phyloP scores from a whole-genome alignment of 768 basidiomycete species.

The Rhodotorula diobovata region DNA sequence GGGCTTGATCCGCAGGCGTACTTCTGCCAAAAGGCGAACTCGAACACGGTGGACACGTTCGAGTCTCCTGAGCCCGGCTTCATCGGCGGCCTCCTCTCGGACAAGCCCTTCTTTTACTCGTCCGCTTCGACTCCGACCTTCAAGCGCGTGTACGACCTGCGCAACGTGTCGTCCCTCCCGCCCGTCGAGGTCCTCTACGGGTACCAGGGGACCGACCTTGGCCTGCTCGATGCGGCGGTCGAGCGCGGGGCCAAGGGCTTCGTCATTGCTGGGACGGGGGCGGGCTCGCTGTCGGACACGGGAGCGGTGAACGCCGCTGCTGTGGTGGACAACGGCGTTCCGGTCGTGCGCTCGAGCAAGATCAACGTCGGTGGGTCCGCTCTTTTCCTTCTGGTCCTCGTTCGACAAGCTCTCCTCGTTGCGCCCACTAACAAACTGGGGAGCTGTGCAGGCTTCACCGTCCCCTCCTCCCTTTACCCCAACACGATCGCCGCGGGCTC shows the following conservation, averaged over 20 bases:
- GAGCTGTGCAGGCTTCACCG: constrained; percentile 6
- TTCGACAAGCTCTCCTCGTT: too few relatives aligned
- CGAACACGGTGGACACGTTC: constrained; percentile 45
- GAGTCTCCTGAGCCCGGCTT: constrained; percentile 45
- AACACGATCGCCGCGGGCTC: constrained; percentile 12
- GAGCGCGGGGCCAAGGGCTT: constrained; percentile 21
- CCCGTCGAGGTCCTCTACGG: constrained; percentile 36
- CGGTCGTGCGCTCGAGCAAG: constrained; percentile 27
- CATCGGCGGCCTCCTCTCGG: constrained; percentile 41
- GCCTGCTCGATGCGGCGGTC: constrained; percentile 18
- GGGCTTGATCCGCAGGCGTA: constrained; percentile 33
- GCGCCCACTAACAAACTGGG: too few relatives aligned
- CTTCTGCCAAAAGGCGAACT: constrained; percentile 44
- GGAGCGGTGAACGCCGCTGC: background rate
- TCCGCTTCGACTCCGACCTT: constrained; percentile 40
- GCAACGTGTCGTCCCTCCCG: constrained; percentile 29
- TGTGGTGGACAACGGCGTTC: background rate
- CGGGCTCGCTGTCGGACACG: constrained; percentile 2
- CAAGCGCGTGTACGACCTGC: constrained; percentile 40
- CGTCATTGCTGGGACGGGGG: constrained; percentile 20
- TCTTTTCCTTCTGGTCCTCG: background rate
- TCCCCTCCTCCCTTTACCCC: background rate
- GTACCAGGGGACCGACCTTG: constrained; percentile 23
- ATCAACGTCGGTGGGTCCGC: constrained; percentile 15
- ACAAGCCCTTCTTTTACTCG: constrained; percentile 29